phyloP scores from a whole-genome alignment of 306 rosid genomes.

The Mimosa pudica region DNA sequence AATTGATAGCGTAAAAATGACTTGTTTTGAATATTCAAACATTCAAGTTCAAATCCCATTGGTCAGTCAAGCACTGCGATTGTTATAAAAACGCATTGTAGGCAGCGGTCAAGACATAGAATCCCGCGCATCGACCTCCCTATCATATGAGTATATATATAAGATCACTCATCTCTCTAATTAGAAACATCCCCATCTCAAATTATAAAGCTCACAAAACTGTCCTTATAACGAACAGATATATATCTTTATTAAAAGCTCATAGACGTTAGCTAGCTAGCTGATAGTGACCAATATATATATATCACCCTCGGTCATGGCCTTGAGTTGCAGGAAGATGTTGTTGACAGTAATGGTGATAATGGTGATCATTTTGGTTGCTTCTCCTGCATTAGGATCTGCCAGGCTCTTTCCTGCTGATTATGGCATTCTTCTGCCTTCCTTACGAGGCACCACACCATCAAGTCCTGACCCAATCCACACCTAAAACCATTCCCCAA shows the following conservation, averaged over 20 bases:
- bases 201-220: not conserved
- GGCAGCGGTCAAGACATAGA: not conserved
- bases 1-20: not conserved
- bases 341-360: constrained; percentile 36
- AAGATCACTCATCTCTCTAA: not conserved
- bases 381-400: constrained; percentile 40
- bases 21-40: constrained; percentile 24
- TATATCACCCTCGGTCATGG: not conserved
- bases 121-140: not conserved
- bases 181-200: not conserved
- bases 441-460: not conserved
- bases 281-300: too few relatives aligned
- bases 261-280: not conserved
- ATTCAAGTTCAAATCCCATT: constrained; percentile 28
- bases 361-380: constrained; percentile 34
- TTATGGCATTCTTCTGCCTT: not conserved
- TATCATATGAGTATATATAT: not conserved
- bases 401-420: constrained; percentile 33
- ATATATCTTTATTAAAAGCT: not conserved
- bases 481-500: not conserved
- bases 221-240: not conserved
- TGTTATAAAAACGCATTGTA: not conserved
- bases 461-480: not conserved
- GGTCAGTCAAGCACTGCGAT: constrained; percentile 35
- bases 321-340: constrained; percentile 11